Base-by-base conservation (phyloP, 164 flowering plant genomes). In the Chimonanthus salicifolius region DNA sequence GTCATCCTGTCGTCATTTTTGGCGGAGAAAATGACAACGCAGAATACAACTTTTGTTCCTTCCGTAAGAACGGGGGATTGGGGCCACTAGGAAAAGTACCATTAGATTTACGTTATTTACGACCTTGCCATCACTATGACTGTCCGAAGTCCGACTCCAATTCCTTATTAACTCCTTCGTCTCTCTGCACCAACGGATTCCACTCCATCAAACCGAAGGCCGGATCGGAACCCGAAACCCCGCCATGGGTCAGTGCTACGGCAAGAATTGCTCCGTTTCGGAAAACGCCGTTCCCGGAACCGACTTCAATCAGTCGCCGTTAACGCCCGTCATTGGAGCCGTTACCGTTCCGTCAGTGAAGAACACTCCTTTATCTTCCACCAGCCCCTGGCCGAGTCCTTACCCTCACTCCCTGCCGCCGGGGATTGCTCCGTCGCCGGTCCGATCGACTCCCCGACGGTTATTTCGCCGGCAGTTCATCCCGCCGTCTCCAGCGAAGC, bases 401-500 rank as follows among this genome's bases (percentile, higher is more conserved):
- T 88, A 77, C 71, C 79, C 82, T 16, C 77, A 66, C 16, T 94
- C 97, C 1, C 78, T 92, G 47, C 95, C 98, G 0, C 83, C 68
- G 0, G 98, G 97, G 44, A 92, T 92, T 3, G 82, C 81, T n/a
- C 85, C 97, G 48, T 86, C 95, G 8, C 94, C 93, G 64, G 90
- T 90, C 62, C 81, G 89, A 76, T 76, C 80, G 18, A 82, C 99
- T 13, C 94, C 98, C 8, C 73, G 86, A 76, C 82, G 94, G 75
- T 90, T 92, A 70, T 95, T 95, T 72, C 77, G 82, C 44, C 76
- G 90, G 75, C 97, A 96, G 58, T 91, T 93, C 62, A 97, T 97
- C 11, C 99, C 99, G 65, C 99, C 99, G 43, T 93, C 98, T 0
- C 99, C 99, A 48, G 99, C 98, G 20, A 96, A 94, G 86, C 99